Evolutionary conservation across 2,329 filamentous ascomycete genomes (phyloP), one percentile per base, ranked within the genome.

Genomic region (Phialophora macrospora): DNA sequence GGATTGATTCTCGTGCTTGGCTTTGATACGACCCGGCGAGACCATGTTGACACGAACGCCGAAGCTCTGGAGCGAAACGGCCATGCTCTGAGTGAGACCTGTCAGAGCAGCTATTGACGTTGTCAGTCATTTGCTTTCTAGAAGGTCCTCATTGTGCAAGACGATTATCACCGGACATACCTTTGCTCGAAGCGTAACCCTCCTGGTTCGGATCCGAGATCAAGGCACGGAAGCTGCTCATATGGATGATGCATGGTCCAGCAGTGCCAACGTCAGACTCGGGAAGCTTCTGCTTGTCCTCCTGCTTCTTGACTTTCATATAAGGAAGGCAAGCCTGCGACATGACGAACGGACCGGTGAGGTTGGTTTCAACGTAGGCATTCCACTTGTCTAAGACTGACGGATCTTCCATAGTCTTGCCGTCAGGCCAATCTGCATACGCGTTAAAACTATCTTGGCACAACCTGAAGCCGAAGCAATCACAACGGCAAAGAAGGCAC

Each of bases 201-300:
- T 83, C 81, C 68, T 82, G 80, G 69, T 83, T 82, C 3, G 79
- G 77, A 68, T 83, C 81, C 32, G 75, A 78, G 66, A 80, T 78
- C 44, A 79, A 74, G 17, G 80, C 80, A 11, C 81, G 78, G 74
- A 82, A 82, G 30, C 78, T 80, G 28, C 78, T 78, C 64, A 83
- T 77, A 69, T 80, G 78, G 49, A 82, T 77, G 68, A 83, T 81
- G 63, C 80, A 81, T 2, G 48, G 48, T 3, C 80, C 80, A 5
- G 78, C 75, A 4, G 41, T 60, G 20, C 65, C 67, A 24, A 63
- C 51, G 14, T 57, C 48, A 0, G 69, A 71, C n/a, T 66, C 66
- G 28, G 65, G 67, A 34, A 68, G 68, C 64, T 72, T 71, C 24
- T 55, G 60, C 57, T 64, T 67, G 24, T 68, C 62, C 11, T 60